A percentile compares a stretch with the other conserved stretches of the same genome.
Evolutionary conservation across 371 early-diverging fungal genomes (phyloP).

Genomic region (Mortierella sp.): DNA sequence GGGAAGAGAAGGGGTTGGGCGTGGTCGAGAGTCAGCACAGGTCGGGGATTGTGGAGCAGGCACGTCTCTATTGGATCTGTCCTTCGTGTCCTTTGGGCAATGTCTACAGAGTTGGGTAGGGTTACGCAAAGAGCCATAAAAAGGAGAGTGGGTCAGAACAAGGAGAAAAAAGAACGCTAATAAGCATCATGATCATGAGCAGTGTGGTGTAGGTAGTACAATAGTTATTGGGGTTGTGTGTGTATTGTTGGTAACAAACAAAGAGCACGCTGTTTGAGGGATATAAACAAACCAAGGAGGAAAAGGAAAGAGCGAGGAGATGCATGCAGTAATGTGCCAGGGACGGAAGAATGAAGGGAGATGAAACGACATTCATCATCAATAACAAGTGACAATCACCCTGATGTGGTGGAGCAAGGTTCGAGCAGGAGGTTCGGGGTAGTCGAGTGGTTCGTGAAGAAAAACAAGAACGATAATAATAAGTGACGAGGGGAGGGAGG

Average conservation of each 20-base stretch:
- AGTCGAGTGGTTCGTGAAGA: not conserved
- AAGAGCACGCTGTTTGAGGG: not conserved
- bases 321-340: not conserved
- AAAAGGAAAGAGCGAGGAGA: not conserved
- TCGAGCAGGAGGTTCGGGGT: not conserved
- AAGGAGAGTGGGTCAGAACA: slow-evolving; percentile 13
- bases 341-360: not conserved
- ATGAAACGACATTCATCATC: slow-evolving; percentile 2
- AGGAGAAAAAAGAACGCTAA: slow-evolving; percentile 6
- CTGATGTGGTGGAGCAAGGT: not conserved
- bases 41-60: slow-evolving; percentile 15
- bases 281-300: not conserved
- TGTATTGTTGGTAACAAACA: not conserved
- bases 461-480: not conserved
- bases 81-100: not conserved
- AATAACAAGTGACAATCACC: not conserved
- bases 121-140: not conserved
- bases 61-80: slow-evolving; percentile 11
- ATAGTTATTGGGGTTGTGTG: not conserved
- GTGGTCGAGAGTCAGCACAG: slow-evolving; percentile 1
- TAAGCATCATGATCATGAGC: slow-evolving; percentile 6
- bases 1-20: not conserved
- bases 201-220: slow-evolving; percentile 5
- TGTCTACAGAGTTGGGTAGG: slow-evolving; percentile 15
- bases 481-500: not conserved